These are phyloP conservation scores for Ehretia macrophylla DNA, from an alignment of 257 asterid species.

Conservation along the genomic window DNA sequence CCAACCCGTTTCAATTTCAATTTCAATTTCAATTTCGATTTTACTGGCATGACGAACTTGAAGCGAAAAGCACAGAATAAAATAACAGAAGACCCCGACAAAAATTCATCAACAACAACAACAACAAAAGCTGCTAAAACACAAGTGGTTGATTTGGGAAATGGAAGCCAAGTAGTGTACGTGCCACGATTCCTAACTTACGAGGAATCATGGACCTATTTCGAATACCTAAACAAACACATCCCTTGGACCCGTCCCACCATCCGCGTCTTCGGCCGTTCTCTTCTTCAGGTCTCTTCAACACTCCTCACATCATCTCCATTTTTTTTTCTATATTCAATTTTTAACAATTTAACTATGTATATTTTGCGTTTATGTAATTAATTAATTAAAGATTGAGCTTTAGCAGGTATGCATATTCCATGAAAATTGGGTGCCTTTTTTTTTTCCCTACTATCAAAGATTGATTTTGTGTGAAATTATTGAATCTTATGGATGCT, in stretches of 20 bases:
- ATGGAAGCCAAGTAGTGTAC: conserved; percentile 61
- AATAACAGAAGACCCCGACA: neutral
- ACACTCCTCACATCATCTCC: too few relatives aligned
- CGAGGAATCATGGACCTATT: conserved; percentile 61
- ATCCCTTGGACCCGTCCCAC: conserved; percentile 96
- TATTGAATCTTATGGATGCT: neutral
- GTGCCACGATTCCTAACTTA: conserved; percentile 51
- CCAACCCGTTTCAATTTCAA: too few relatives aligned
- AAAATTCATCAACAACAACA: neutral
- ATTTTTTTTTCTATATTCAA: too few relatives aligned
- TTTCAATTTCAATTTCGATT: neutral
- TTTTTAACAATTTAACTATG: too few relatives aligned
- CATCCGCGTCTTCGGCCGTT: conserved; percentile 70
- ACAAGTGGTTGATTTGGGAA: conserved; percentile 50
- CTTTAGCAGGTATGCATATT: neutral
- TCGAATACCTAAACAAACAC: conserved; percentile 69
- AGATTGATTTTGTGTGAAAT: neutral
- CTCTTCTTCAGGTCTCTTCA: conserved; percentile 60
- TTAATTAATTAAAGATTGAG: neutral
- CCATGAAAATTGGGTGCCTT: too few relatives aligned
- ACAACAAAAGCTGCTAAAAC: neutral
- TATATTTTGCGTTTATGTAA: neutral
- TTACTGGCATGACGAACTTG: neutral
- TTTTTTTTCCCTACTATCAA: neutral
- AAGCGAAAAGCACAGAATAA: neutral